phyloP scores from a whole-genome alignment of 2,329 filamentous ascomycete species.

The Trichoderma atrobrunneum region DNA sequence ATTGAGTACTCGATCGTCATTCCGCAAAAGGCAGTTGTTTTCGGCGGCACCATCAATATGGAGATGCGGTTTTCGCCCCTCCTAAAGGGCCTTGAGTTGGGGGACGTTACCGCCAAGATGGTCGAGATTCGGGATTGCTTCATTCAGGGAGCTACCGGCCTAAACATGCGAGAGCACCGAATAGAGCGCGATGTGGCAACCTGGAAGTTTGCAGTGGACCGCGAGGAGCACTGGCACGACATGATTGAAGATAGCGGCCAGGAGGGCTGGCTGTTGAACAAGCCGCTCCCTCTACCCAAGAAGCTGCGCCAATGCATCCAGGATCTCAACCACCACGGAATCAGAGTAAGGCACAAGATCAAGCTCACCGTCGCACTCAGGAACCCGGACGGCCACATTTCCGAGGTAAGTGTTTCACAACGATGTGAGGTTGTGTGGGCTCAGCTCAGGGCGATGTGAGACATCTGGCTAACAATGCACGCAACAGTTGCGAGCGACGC shows the following conservation, averaged over 20 bases:
- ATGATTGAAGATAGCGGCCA: conserved; percentile 66
- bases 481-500: conserved; percentile 72
- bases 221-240: conserved; percentile 65
- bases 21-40: conserved; percentile 90
- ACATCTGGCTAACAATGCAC: conserved; percentile 9
- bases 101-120: conserved; percentile 76
- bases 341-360: conserved; percentile 90
- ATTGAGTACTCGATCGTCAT: conserved; percentile 92
- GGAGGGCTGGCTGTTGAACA: conserved; percentile 62
- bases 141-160: conserved; percentile 45
- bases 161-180: conserved; percentile 56
- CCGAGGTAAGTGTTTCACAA: conserved; percentile 59
- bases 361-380: conserved; percentile 87
- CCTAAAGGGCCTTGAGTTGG: conserved; percentile 81
- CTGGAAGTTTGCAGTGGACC: conserved; percentile 55
- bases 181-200: conserved; percentile 61
- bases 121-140: conserved; percentile 74
- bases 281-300: conserved; percentile 70
- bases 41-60: conserved; percentile 80
- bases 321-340: conserved; percentile 81
- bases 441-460: not conserved
- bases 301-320: conserved; percentile 81
- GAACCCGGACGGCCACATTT: conserved; percentile 92
- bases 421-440: not conserved
- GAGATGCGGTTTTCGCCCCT: conserved; percentile 86